Evolutionary conservation across 2,329 filamentous ascomycete genomes (phyloP), one percentile per base, ranked within the genome.

Genomic region (Eutypa lata): DNA sequence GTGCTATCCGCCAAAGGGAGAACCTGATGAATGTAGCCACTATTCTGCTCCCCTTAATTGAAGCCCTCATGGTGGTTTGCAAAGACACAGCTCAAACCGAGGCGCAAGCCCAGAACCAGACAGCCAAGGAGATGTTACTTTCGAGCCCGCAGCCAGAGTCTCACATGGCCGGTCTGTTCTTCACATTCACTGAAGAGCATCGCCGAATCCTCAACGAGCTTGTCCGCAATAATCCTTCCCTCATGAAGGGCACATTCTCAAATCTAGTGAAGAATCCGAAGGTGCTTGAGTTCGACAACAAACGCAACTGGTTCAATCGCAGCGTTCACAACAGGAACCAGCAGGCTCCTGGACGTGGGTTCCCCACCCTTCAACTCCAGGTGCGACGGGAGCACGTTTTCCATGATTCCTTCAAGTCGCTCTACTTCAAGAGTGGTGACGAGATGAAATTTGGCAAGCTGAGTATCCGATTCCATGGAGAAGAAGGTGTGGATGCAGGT

Each of bases 381-480:
- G 90, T 99, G 54, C 90, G 95, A 53, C 89, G 94, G 66, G 91
- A 97, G 53, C 89, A 96, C 62, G 92, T 99, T 48, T 99, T 99
- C 86, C 84, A 96, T 60, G 94, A 99, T 72, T 99, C 94, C 0
- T 99, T 96, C 84, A 94, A 92, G 71, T 91, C 90, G n/a, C 81
- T 99, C 44, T 97, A 96, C 74, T 99, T 94, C 85, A 97, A 97
- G 79, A 84, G 81, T 38, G 91, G 90, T 24, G 91, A 97, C 58
- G 95, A 99, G 74, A 95, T 99, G 85, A 99, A 99, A 74, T 97
- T 95, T 69, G 94, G 95, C 64, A 99, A 99, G 74, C 84, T 99
- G 58, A 99, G 92, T 71, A 96, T 99, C 63, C 88, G 93, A 50
- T 99, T 99, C 83, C 90, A 94, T 62, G 91, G 91, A 33, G 94